These are phyloP conservation scores for Aspergillus brasiliensis DNA, from an alignment of 2,329 filamentous ascomycete genomes.

Conservation along the genomic window DNA sequence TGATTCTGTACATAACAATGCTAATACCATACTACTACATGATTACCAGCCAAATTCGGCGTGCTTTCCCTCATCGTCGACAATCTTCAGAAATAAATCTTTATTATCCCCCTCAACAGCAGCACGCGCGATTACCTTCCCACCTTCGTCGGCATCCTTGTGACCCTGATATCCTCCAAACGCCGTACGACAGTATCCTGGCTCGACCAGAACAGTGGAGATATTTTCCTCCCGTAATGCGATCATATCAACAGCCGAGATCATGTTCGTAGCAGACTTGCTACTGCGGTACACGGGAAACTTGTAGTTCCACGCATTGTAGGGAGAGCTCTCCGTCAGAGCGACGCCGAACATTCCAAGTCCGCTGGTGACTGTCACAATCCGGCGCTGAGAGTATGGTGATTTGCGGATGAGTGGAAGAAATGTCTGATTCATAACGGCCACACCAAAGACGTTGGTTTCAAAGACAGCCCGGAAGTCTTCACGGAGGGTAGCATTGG, in stretches of 20 bases:
- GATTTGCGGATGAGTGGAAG: conserved; percentile 9
- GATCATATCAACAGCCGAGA: conserved; percentile 5
- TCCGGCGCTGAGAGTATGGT: conserved; percentile 8
- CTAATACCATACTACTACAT: too few species aligned
- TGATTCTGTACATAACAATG: too few species aligned
- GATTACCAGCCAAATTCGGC: too few species aligned
- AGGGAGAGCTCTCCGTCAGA: too few species aligned
- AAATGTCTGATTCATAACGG: conserved; percentile 8
- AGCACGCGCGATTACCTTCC: too few species aligned
- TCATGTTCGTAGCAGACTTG: conserved; percentile 10
- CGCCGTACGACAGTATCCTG: too few species aligned
- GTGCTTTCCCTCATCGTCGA: too few species aligned
- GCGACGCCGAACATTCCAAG: conserved; percentile 9
- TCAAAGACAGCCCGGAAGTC: conserved; percentile 5
- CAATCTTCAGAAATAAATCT: too few species aligned
- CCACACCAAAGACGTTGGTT: conserved; percentile 6
- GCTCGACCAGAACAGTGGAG: too few species aligned
- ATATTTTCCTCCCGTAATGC: background rate
- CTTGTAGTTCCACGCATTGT: conserved; percentile 1
- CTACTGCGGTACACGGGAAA: conserved; percentile 9
- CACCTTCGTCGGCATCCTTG: too few species aligned
- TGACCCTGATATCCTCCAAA: too few species aligned
- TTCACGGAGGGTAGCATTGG: conserved; percentile 5
- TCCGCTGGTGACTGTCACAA: conserved; percentile 11
- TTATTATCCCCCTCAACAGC: too few species aligned